phyloP scores from a whole-genome alignment of 164 flowering plant species.

The Warburgia ugandensis region DNA sequence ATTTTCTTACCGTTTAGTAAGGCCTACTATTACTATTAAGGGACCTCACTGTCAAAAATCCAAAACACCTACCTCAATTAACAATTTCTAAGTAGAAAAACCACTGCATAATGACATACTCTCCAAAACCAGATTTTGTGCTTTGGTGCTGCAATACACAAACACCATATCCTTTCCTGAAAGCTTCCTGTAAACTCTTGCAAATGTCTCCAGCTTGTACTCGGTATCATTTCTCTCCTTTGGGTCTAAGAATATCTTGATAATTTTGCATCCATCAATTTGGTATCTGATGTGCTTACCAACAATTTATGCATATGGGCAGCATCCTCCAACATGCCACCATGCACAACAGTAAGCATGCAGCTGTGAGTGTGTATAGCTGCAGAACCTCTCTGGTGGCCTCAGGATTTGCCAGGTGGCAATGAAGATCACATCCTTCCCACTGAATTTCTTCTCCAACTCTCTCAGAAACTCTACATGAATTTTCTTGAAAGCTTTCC shows the following conservation, averaged over 20 bases:
- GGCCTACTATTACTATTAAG: too few species aligned
- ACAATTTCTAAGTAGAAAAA: too few species aligned
- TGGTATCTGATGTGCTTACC: slow-evolving; percentile 82
- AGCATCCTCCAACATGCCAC: slow-evolving; percentile 76
- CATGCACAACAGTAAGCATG: slow-evolving; percentile 86
- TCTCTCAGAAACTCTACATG: slow-evolving; percentile 82
- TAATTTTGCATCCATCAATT: slow-evolving; percentile 79
- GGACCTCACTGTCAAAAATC: too few species aligned
- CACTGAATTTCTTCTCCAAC: slow-evolving; percentile 92
- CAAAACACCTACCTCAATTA: too few species aligned
- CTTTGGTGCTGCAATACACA: slow-evolving; percentile 57
- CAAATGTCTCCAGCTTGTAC: slow-evolving; percentile 67
- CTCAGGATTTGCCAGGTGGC: slow-evolving; percentile 78
- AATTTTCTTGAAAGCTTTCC: slow-evolving; percentile 77
- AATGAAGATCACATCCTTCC: slow-evolving; percentile 86
- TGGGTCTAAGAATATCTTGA: slow-evolving; percentile 87
- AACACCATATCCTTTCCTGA: slow-evolving; percentile 80
- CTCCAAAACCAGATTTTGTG: slow-evolving; percentile 17
- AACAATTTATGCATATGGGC: slow-evolving; percentile 85
- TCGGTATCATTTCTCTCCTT: slow-evolving; percentile 75
- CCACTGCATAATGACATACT: too few species aligned
- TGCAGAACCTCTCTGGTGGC: slow-evolving; percentile 93
- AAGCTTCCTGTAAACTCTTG: slow-evolving; percentile 76
- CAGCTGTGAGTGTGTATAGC: slow-evolving; percentile 69
- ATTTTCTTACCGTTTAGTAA: too few species aligned